Conservation (phyloP, 805 yeast species). For the Yarrowia sp. region DNA sequence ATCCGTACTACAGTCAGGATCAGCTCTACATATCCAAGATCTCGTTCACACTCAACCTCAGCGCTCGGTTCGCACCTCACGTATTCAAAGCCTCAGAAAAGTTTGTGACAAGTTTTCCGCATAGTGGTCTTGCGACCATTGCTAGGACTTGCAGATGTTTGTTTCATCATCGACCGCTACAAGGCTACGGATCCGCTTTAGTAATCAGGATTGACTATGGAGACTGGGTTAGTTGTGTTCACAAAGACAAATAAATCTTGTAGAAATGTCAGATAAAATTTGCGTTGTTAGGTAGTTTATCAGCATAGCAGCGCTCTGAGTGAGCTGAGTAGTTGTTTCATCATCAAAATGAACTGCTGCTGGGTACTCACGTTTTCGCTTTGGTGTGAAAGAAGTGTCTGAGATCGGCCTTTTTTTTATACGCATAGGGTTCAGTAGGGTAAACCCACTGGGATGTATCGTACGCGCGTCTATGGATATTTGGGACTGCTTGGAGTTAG, state of each 20-base stretch:
- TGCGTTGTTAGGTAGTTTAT: conserved; percentile 25
- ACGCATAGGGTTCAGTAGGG: background rate
- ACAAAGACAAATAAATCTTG: background rate
- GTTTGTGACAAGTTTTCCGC: conserved; percentile 27
- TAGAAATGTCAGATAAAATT: background rate
- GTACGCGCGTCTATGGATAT: no score
- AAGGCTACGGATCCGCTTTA: background rate
- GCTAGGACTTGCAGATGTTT: conserved; percentile 28
- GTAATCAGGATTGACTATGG: background rate
- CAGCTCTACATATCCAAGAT: no score
- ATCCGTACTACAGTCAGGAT: no score
- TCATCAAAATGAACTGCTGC: background rate
- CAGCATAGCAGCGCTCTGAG: conserved; percentile 26
- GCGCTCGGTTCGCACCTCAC: background rate
- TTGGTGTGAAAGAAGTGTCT: background rate
- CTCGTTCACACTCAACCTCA: no score
- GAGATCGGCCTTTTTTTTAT: background rate
- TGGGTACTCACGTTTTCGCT: conserved; percentile 14
- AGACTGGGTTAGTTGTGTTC: conserved; percentile 18
- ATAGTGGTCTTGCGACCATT: background rate
- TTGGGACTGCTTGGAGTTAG: no score
- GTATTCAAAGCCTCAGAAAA: conserved; percentile 13
- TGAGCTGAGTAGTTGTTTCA: conserved; percentile 27
- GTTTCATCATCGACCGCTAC: conserved; percentile 23
- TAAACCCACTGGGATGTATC: background rate